These are phyloP conservation scores for Anthostomella pinea DNA, from an alignment of 2,329 filamentous ascomycete species.

Conservation along the genomic window DNA sequence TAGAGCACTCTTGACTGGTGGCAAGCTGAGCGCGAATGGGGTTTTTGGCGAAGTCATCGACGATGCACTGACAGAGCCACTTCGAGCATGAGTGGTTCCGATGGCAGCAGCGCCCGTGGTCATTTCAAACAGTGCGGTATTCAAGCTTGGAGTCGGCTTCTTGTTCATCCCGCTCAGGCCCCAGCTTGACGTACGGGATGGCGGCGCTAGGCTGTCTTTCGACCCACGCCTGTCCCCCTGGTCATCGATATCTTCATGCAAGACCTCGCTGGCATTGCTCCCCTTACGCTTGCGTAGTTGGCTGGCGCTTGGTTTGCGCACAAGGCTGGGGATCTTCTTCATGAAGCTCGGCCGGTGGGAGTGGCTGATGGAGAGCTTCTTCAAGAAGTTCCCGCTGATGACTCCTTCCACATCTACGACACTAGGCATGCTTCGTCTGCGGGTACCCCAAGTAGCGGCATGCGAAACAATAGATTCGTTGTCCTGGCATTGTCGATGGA, in stretches of 20 bases:
- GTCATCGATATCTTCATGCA: slow-evolving; percentile 23
- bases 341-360: slow-evolving; percentile 53
- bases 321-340: slow-evolving; percentile 47
- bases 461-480: slow-evolving; percentile 59
- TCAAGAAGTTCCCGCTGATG: slow-evolving; percentile 59
- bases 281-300: slow-evolving; percentile 47
- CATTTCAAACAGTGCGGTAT: slow-evolving; percentile 56
- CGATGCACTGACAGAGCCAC: slow-evolving; percentile 58
- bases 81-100: slow-evolving; percentile 54
- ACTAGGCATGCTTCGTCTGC: slow-evolving; percentile 62
- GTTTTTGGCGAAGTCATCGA: slow-evolving; percentile 54
- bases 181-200: slow-evolving; percentile 51
- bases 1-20: slow-evolving; percentile 42
- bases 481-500: slow-evolving; percentile 50
- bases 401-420: slow-evolving; percentile 57
- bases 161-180: slow-evolving; percentile 42
- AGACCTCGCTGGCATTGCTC: slow-evolving; percentile 37
- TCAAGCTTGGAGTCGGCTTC: slow-evolving; percentile 54
- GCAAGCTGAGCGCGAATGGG: slow-evolving; percentile 42
- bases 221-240: slow-evolving; percentile 35
- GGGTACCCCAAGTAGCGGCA: slow-evolving; percentile 69
- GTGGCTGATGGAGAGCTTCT: slow-evolving; percentile 55
- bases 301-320: slow-evolving; percentile 48
- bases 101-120: slow-evolving; percentile 54
- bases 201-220: slow-evolving; percentile 50